Percentiles rank a stretch among this genome's conserved stretches.
Conservation (phyloP, 1,139 yeast species). For the Kluyveromyces marxianus region DNA sequence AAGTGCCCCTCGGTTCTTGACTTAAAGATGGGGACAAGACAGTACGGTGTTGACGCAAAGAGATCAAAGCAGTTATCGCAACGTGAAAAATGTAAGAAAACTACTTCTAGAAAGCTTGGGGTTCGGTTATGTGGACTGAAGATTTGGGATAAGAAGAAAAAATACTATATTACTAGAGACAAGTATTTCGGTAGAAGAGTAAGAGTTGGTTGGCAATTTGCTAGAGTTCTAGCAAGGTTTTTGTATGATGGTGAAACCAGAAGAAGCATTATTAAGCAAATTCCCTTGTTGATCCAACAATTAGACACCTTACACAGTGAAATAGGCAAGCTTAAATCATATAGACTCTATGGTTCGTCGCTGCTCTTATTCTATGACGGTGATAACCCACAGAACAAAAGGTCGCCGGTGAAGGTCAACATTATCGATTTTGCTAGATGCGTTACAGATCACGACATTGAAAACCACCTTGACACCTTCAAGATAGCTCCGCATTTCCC, state of each 20-base stretch:
- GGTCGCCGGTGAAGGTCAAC: conserved; percentile 43
- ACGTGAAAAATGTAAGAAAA: conserved; percentile 66
- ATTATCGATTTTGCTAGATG: conserved; percentile 96
- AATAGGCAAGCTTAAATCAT: conserved; percentile 56
- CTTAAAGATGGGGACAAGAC: conserved; percentile 96
- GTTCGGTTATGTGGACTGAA: conserved; percentile 95
- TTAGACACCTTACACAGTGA: conserved; percentile 51
- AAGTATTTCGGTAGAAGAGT: conserved; percentile 87
- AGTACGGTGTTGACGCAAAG: conserved; percentile 91
- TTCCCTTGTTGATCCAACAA: conserved; percentile 58
- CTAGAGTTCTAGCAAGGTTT: conserved; percentile 64
- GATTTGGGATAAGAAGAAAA: conserved; percentile 52
- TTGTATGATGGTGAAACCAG: conserved; percentile 63
- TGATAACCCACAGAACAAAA: conserved; percentile 20
- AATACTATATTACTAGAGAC: conserved; percentile 60
- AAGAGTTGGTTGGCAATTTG: conserved; percentile 67
- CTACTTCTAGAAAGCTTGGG: conserved; percentile 79
- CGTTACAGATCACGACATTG: conserved; percentile 58
- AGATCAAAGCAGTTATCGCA: conserved; percentile 70
- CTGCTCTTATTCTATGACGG: conserved; percentile 86
- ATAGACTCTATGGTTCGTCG: conserved; percentile 87
- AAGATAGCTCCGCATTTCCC: conserved; percentile 67
- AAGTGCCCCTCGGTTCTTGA: conserved; percentile 84
- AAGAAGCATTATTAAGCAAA: conserved; percentile 56
- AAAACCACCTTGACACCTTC: conserved; percentile 28